Evolutionary conservation across 768 basidiomycete species (phyloP), one percentile per base, ranked within the genome.

Genomic region (Suillus subaureus): DNA sequence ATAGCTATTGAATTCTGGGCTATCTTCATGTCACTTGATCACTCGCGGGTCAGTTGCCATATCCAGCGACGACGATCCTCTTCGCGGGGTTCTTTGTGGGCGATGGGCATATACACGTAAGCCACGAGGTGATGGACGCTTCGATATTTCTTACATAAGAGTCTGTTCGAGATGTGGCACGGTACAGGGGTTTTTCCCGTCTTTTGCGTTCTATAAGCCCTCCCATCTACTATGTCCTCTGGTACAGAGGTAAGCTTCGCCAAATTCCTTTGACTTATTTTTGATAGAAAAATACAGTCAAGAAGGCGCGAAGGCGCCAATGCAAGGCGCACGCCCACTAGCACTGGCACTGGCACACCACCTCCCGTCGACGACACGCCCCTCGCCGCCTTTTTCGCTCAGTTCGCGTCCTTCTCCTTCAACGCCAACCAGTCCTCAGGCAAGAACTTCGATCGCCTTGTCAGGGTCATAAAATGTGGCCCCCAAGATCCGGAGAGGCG

Each of bases 381-480:
- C 4, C 61, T 62, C 33, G 55, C 56, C 31, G 63, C 23, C 28
- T 62, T 64, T 13, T 62, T 64, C 2, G 62, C 55, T 9, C 40
- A 61, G 8, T 64, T 62, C 15, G 35, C 15, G 5, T 35, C 63
- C 15, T 64, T 62, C n/a, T 33, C 63, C 4, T 64, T 62, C 63
- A 64, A 64, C 2, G 23, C 23, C 1, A 33, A 7, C 9, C 40
- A 61, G n/a, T 42, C 63, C 23, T 35, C 60, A 12, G 37, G 23
- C 40, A 42, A 33, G 33, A 61, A 64, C 23, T 64, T 64, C 13
- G 35, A 62, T 18, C 60, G 58, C 21, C 55, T 64, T 6, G 3
- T 35, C 28, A 39, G 8, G 11, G 15, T 21, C 31, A 6, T 64
- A 5, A 42, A 1, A n/a, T 9, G 5, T 18, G 11, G 5, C 8